Conservation (phyloP, 108 stramenopile species). For the Schizochytrium sp. region DNA sequence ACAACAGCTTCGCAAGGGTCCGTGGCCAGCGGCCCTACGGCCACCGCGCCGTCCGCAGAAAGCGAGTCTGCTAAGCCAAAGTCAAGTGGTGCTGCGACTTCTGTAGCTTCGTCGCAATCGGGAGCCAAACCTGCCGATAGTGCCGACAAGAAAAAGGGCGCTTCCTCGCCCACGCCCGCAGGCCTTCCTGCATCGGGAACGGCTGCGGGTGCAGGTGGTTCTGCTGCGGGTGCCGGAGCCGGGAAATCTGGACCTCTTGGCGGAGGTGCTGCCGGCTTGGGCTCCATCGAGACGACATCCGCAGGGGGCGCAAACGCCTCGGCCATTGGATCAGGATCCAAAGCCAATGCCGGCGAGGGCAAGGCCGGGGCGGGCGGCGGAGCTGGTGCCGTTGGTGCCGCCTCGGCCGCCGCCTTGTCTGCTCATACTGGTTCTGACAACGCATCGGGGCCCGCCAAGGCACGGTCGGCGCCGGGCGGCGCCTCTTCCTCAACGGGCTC, state of each 20-base stretch:
- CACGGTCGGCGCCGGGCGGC: background rate
- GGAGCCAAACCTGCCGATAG: no score
- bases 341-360: background rate
- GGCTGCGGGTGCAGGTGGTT: no score
- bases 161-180: no score
- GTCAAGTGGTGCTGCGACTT: no score
- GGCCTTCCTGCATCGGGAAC: no score
- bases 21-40: background rate
- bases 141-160: no score
- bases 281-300: background rate
- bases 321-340: background rate
- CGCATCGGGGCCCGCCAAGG: no score
- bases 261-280: no score
- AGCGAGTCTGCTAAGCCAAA: background rate
- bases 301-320: background rate
- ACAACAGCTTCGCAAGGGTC: background rate
- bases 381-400: background rate
- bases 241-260: no score
- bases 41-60: background rate
- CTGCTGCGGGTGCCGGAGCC: no score
- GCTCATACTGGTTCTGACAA: background rate
- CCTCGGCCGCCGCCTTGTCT: background rate
- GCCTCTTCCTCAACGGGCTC: background rate
- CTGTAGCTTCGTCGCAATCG: no score
- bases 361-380: background rate